A percentile compares a stretch with the other conserved stretches of the same genome.
phyloP scores from a whole-genome alignment of 1,284 basidiomycete species.

The Trichosporon sp. region DNA sequence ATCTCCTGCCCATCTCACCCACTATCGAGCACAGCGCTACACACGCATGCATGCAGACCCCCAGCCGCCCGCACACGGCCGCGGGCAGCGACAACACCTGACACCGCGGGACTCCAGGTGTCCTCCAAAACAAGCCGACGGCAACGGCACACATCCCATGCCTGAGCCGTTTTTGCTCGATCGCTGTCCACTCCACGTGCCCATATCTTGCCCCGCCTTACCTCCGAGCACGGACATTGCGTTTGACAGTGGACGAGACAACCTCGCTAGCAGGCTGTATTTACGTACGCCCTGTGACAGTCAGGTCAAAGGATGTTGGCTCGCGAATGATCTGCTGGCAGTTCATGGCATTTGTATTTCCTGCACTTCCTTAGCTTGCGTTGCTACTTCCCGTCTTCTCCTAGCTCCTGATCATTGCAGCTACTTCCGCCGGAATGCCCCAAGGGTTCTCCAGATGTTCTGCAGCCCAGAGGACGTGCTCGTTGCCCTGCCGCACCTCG shows the following conservation, averaged over 20 bases:
- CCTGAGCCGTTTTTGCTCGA: slow-evolving; percentile 2
- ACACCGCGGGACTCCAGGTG: slow-evolving; percentile 1
- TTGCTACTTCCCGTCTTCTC: not conserved
- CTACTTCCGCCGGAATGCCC: not conserved
- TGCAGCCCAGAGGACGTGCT: not conserved
- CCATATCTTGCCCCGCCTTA: not conserved
- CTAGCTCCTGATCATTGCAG: not conserved
- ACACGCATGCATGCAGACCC: not conserved
- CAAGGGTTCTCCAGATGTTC: not conserved
- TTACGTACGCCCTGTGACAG: not conserved
- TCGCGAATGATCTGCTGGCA: not conserved
- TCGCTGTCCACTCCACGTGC: slow-evolving; percentile 1
- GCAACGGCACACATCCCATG: slow-evolving; percentile 3
- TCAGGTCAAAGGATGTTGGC: not conserved
- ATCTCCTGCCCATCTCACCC: not conserved
- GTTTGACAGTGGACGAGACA: not conserved
- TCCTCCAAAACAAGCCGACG: slow-evolving; percentile 9
- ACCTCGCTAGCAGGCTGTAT: not conserved
- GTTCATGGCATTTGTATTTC: not conserved
- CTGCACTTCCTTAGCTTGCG: not conserved
- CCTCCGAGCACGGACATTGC: slow-evolving; percentile 15
- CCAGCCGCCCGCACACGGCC: not conserved
- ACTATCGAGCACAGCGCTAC: not conserved
- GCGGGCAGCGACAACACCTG: not conserved
- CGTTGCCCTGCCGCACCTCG: not conserved